These are phyloP conservation scores for Fabrea salina DNA, from an alignment of 169 alveolate species.

Conservation along the genomic window DNA sequence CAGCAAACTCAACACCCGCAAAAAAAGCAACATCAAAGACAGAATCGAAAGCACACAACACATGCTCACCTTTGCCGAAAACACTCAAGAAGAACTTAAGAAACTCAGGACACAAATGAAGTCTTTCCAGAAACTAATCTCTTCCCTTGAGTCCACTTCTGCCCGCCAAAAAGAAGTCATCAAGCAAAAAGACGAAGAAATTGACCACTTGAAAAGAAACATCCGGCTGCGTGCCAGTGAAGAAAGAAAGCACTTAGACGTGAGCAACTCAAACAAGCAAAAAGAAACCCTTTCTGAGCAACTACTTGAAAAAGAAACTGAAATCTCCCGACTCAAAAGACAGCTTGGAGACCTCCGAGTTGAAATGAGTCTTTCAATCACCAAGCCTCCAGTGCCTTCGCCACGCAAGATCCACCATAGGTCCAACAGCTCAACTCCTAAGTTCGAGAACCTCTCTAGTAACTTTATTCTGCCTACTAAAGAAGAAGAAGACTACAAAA, in stretches of 20 bases:
- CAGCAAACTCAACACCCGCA: not conserved
- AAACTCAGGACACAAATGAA: not conserved
- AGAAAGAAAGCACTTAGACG: not conserved
- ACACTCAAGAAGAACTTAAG: not conserved
- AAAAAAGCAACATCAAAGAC: not conserved
- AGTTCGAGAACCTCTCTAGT: not conserved
- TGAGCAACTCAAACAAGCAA: not conserved
- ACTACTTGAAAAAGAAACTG: slow-evolving; percentile 10
- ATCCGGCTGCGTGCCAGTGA: slow-evolving; percentile 20
- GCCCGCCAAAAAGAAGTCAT: not conserved
- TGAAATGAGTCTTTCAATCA: not conserved
- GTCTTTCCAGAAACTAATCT: not conserved
- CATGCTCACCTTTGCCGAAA: not conserved
- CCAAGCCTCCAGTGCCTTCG: slow-evolving; percentile 9
- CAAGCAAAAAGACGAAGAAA: not conserved
- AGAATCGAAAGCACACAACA: not conserved
- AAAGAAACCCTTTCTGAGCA: slow-evolving; percentile 7
- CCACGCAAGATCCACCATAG: not conserved
- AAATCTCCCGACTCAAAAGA: not conserved
- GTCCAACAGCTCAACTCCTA: not conserved
- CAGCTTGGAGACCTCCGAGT: not conserved
- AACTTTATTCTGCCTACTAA: not conserved
- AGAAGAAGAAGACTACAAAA: not conserved
- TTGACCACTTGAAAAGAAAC: not conserved
- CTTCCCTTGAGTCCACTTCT: not conserved